phyloP scores from a whole-genome alignment of 2,329 filamentous ascomycete genomes.

The Nothopassalora personata region DNA sequence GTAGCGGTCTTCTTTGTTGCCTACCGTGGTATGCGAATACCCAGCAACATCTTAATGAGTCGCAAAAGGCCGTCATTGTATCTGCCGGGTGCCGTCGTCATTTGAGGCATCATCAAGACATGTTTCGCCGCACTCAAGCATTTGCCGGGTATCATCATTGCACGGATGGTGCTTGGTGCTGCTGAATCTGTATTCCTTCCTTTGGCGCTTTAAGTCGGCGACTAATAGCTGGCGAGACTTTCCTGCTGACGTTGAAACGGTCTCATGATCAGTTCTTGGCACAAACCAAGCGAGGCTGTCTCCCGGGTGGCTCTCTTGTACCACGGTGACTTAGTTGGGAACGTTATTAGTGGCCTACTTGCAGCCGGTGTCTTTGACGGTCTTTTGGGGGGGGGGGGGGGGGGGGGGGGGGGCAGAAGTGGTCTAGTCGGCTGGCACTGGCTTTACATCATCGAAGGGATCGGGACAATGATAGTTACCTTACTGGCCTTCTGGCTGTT shows the following conservation, averaged over 20 bases:
- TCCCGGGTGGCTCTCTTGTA: slow-evolving; percentile 7
- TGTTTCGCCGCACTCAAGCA: slow-evolving; percentile 4
- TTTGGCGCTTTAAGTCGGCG: not conserved
- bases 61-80: not conserved
- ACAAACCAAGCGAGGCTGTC: slow-evolving; percentile 7
- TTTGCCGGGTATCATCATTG: not conserved
- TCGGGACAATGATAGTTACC: not conserved
- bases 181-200: slow-evolving; percentile 9
- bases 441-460: slow-evolving; percentile 7
- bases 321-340: slow-evolving; percentile 26
- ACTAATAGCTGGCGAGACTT: too few species aligned
- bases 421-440: slow-evolving; percentile 5
- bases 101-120: slow-evolving; percentile 16
- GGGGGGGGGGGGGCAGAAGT: not conserved
- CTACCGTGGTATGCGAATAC: slow-evolving; percentile 3
- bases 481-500: slow-evolving; percentile 3
- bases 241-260: not conserved
- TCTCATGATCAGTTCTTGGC: slow-evolving; percentile 8
- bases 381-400: too few species aligned
- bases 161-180: not conserved
- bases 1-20: slow-evolving; percentile 33
- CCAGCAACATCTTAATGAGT: slow-evolving; percentile 7
- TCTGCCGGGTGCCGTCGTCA: slow-evolving; percentile 23
- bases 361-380: slow-evolving; percentile 8
- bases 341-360: slow-evolving; percentile 16